Conservation (phyloP, 208 protist genomes). For the Trypanosoma theileri region DNA sequence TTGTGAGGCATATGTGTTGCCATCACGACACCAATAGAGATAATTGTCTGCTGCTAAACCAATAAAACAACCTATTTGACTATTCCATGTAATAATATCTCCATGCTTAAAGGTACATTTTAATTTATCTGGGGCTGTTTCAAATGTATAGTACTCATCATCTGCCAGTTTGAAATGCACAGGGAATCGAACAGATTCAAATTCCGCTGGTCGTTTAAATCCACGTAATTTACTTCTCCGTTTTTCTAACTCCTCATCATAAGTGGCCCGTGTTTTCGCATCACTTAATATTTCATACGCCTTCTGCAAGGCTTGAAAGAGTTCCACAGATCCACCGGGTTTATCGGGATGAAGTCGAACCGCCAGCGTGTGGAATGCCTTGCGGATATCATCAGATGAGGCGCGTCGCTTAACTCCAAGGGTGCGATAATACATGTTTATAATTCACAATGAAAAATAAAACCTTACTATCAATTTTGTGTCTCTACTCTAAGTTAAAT, state of each 20-base stretch:
- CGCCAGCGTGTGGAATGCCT: conserved; percentile 81
- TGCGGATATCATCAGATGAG: conserved; percentile 76
- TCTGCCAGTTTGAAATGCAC: conserved; percentile 66
- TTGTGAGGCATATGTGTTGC: conserved; percentile 51
- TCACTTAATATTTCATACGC: conserved; percentile 97
- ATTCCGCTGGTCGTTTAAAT: conserved; percentile 57
- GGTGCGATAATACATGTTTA: conserved; percentile 62
- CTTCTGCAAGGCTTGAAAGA: conserved; percentile 85
- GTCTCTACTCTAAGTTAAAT: too few species aligned
- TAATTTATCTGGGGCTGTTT: conserved; percentile 57
- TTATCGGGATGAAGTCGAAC: conserved; percentile 85
- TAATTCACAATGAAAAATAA: too few species aligned
- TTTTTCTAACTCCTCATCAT: conserved; percentile 80
- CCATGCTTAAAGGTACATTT: conserved; percentile 69
- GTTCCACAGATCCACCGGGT: conserved; percentile 64
- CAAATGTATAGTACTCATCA: conserved; percentile 75
- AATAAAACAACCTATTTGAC: conserved; percentile 62
- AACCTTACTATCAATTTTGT: too few species aligned
- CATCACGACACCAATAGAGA: conserved; percentile 73
- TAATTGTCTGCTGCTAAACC: conserved; percentile 73
- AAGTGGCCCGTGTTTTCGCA: conserved; percentile 86
- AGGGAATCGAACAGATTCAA: conserved; percentile 36
- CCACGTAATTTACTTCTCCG: conserved; percentile 40
- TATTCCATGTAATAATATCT: conserved; percentile 71
- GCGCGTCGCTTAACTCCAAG: conserved; percentile 68